Percentiles rank a stretch among this genome's conserved stretches.
Conservation (phyloP, 2,329 filamentous ascomycete genomes). For the Diaporthe ampelina region DNA sequence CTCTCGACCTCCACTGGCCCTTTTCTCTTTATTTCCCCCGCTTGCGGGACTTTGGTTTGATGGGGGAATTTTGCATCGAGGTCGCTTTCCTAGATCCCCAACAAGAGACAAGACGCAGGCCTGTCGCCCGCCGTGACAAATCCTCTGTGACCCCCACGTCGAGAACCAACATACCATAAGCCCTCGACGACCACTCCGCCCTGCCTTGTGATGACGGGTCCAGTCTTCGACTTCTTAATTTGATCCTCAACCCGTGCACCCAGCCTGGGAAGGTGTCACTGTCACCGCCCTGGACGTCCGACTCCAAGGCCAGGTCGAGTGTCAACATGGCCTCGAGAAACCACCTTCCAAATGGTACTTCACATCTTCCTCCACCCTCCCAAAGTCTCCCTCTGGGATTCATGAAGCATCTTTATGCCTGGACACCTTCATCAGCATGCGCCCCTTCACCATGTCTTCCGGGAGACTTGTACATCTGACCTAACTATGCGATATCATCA, state of each 20-base stretch:
- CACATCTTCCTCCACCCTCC: conserved; percentile 22
- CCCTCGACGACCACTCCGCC: conserved; percentile 9
- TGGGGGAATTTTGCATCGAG: conserved; percentile 21
- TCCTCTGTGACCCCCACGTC: conserved; percentile 26
- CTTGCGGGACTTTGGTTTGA: conserved; percentile 12
- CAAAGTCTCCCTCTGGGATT: not conserved
- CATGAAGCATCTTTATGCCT: not conserved
- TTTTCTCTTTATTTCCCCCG: not conserved
- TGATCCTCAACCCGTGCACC: not conserved
- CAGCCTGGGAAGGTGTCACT: not conserved
- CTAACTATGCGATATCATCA: conserved; percentile 44
- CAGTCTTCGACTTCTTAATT: not conserved
- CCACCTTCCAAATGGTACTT: conserved; percentile 51
- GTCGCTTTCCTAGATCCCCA: not conserved
- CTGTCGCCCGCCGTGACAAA: conserved; percentile 22
- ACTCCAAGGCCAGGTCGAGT: conserved; percentile 12
- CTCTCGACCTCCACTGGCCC: not conserved
- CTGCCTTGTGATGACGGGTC: conserved; percentile 36
- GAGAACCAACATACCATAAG: conserved; percentile 31
- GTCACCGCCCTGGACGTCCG: not conserved
- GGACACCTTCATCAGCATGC: not conserved
- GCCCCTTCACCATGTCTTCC: conserved; percentile 27
- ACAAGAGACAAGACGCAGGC: conserved; percentile 6
- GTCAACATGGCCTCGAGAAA: conserved; percentile 53
- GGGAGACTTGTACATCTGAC: conserved; percentile 40